Percentiles rank a stretch among this genome's conserved stretches.
These are phyloP conservation scores for Trametes coccinea DNA, from an alignment of 768 basidiomycete genomes.

Conservation along the genomic window DNA sequence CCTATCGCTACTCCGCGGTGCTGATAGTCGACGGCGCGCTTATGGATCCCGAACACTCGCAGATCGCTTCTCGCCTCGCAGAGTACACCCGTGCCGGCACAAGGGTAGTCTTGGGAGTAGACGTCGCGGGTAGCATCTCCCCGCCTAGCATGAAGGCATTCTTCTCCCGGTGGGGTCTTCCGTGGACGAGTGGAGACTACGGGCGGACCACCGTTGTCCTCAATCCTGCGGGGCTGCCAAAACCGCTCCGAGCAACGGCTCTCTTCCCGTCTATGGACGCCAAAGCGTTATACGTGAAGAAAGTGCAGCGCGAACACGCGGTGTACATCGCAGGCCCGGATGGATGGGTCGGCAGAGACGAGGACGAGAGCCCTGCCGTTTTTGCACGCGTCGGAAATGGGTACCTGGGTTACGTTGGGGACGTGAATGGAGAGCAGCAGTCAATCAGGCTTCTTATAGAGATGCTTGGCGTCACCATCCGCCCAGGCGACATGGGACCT, in stretches of 20 bases:
- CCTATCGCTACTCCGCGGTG: constrained; percentile 27
- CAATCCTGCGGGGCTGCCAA: constrained; percentile 27
- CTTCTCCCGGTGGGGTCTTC: constrained; percentile 27
- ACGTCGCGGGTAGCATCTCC: constrained; percentile 34
- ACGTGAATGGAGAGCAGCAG: constrained; percentile 33
- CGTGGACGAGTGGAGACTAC: constrained; percentile 42
- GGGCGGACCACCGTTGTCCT: constrained; percentile 39
- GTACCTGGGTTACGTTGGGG: constrained; percentile 41
- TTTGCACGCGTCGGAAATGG: constrained; percentile 1
- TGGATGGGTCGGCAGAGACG: constrained; percentile 8
- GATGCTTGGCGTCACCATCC: constrained; percentile 1
- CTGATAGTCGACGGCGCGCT: constrained; percentile 41
- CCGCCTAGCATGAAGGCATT: constrained; percentile 23
- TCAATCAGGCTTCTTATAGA: constrained; percentile 11
- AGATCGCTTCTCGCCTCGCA: constrained; percentile 34
- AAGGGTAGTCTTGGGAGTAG: constrained; percentile 37
- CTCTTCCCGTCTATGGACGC: constrained; percentile 32
- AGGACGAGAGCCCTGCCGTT: constrained; percentile 28
- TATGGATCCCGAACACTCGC: constrained; percentile 24
- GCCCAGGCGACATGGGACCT: constrained; percentile 27
- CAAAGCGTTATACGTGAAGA: constrained; percentile 27
- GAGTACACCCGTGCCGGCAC: constrained; percentile 42
- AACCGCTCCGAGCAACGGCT: constrained; percentile 1
- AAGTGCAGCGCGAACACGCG: constrained; percentile 12
- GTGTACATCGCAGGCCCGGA: constrained; percentile 32